Conservation (phyloP, 2,329 filamentous ascomycete genomes). For the Bipolaris cookei region DNA sequence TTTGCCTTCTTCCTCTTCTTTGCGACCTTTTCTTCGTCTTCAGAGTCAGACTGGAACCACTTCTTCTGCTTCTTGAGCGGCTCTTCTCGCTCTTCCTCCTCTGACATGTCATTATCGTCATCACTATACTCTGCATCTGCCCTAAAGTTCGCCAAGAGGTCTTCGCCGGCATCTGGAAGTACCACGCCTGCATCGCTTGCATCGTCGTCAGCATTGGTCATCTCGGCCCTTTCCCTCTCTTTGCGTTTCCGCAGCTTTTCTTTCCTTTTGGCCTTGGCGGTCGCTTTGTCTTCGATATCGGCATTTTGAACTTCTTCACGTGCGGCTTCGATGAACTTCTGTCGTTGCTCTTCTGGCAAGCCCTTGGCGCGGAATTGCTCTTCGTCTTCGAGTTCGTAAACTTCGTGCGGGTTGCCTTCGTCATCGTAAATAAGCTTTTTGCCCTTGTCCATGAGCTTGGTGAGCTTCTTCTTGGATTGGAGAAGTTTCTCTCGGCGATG, state of each 20-base stretch:
- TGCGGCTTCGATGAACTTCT: conserved; percentile 79
- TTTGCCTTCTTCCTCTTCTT: conserved; percentile 56
- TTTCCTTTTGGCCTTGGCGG: conserved; percentile 77
- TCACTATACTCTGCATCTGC: conserved; percentile 50
- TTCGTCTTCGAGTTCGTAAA: conserved; percentile 90
- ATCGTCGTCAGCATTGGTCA: conserved; percentile 30
- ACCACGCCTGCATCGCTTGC: conserved; percentile 29
- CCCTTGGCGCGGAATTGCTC: conserved; percentile 78
- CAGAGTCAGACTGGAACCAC: conserved; percentile 75
- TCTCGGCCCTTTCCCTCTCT: conserved; percentile 64
- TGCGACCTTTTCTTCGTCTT: conserved; percentile 54
- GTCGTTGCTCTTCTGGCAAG: conserved; percentile 75
- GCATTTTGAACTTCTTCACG: conserved; percentile 72
- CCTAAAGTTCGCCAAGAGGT: conserved; percentile 53
- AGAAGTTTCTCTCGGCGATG: conserved; percentile 96
- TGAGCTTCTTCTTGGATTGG: conserved; percentile 90
- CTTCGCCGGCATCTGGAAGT: conserved; percentile 44
- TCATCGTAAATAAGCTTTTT: conserved; percentile 91
- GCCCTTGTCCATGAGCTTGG: conserved; percentile 86
- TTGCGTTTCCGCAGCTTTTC: conserved; percentile 79
- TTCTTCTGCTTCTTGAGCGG: conserved; percentile 73
- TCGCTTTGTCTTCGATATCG: conserved; percentile 81
- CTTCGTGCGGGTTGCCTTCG: conserved; percentile 80
- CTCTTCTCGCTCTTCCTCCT: conserved; percentile 49
- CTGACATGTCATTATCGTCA: conserved; percentile 44